Evolutionary conservation across 768 basidiomycete species (phyloP).

Genomic region (Calvatia gigantea): DNA sequence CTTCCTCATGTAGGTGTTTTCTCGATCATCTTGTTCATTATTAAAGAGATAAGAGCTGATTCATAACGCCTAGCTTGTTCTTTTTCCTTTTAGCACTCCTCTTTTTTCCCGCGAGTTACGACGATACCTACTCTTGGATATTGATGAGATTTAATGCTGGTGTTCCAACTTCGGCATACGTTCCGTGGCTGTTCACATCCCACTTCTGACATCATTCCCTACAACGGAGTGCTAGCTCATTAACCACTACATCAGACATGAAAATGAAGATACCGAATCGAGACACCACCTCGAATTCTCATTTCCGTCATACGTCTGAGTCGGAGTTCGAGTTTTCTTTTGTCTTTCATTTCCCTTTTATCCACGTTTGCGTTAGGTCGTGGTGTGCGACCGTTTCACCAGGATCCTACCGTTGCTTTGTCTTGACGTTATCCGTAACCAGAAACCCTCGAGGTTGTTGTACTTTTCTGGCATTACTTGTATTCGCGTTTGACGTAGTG

Average conservation of each 20-base stretch:
- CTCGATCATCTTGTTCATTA: neutral
- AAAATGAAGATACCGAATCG: neutral
- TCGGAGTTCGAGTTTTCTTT: conserved; percentile 1
- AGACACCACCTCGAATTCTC: neutral
- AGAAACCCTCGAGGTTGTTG: neutral
- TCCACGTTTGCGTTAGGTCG: neutral
- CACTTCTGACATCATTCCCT: neutral
- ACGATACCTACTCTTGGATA: neutral
- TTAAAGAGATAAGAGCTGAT: neutral
- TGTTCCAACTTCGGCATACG: neutral
- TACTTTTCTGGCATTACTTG: neutral
- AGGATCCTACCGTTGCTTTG: neutral
- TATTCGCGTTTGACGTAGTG: neutral
- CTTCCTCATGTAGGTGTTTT: conserved; percentile 4
- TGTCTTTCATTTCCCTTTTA: neutral
- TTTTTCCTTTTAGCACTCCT: neutral
- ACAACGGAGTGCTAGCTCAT: neutral
- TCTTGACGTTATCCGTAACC: neutral
- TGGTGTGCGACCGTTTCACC: neutral
- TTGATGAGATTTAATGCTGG: neutral
- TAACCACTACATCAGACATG: neutral
- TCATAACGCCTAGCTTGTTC: neutral
- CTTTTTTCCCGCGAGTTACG: neutral
- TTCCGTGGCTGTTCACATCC: neutral
- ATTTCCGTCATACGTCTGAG: conserved; percentile 3